A percentile compares a stretch with the other conserved stretches of the same genome.
Evolutionary conservation across 2,329 filamentous ascomycete species (phyloP).

Genomic region (Alternaria dauci): DNA sequence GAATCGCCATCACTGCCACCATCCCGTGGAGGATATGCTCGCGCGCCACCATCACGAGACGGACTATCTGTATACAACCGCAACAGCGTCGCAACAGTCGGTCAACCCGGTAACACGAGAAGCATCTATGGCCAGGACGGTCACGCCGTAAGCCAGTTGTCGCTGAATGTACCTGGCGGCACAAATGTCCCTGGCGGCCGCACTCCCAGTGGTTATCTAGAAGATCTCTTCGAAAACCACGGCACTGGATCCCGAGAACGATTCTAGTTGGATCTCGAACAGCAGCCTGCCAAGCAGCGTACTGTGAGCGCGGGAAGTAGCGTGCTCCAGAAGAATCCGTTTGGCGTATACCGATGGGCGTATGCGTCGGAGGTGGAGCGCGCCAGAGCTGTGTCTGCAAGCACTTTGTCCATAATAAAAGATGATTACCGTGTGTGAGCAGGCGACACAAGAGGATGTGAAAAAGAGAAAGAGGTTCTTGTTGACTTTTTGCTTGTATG

Average conservation of each 20-base stretch:
- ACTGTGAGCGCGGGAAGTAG: constrained; percentile 4
- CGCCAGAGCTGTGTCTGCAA: constrained; percentile 5
- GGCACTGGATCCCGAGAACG: constrained; percentile 48
- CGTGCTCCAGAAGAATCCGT: background rate
- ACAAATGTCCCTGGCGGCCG: constrained; percentile 65
- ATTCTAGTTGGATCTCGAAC: constrained; percentile 39
- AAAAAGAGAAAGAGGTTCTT: background rate
- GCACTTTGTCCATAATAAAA: background rate
- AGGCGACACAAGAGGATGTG: background rate
- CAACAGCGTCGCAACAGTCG: constrained; percentile 49
- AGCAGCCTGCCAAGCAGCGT: constrained; percentile 14
- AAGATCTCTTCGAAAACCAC: constrained; percentile 86
- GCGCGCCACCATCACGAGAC: constrained; percentile 45
- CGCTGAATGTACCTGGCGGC: constrained; percentile 65
- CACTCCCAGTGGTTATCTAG: constrained; percentile 87
- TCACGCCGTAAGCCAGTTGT: constrained; percentile 71
- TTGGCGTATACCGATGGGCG: constrained; percentile 6
- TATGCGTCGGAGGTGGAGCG: background rate
- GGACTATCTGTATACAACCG: constrained; percentile 45
- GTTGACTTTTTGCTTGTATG: background rate
- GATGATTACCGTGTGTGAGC: constrained; percentile 1
- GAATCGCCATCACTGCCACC: constrained; percentile 48
- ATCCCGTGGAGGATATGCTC: constrained; percentile 45
- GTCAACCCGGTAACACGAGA: constrained; percentile 45
- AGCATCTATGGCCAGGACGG: constrained; percentile 40